These are phyloP conservation scores for Tetrapisispora iriomotensis DNA, from an alignment of 805 yeast species.

Conservation along the genomic window DNA sequence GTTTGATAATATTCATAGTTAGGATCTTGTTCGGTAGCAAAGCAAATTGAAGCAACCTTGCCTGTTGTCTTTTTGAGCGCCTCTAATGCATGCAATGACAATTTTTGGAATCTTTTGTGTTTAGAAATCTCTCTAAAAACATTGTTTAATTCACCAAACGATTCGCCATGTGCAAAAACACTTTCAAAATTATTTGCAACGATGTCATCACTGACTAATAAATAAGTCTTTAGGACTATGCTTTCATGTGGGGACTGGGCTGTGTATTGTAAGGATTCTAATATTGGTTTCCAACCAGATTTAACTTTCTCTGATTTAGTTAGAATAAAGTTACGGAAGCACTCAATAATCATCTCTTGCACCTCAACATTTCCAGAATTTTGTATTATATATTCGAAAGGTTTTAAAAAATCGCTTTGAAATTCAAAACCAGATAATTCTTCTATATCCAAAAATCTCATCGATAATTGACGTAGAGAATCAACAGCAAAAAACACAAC, in stretches of 20 bases:
- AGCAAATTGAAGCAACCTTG: conserved; percentile 42
- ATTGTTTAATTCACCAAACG: conserved; percentile 49
- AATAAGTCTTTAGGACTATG: conserved; percentile 54
- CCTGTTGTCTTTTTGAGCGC: conserved; percentile 54
- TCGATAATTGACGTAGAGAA: conserved; percentile 83
- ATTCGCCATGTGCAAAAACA: conserved; percentile 60
- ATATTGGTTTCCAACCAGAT: conserved; percentile 92
- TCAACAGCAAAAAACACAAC: conserved; percentile 88
- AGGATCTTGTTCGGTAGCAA: conserved; percentile 14
- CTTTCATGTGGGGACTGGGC: conserved; percentile 47
- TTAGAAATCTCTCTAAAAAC: conserved; percentile 77
- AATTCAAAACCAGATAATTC: conserved; percentile 93
- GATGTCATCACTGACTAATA: conserved; percentile 47
- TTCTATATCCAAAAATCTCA: conserved; percentile 86
- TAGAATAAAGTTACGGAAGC: conserved; percentile 74
- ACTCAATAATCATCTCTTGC: conserved; percentile 82
- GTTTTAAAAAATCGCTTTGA: conserved; percentile 86
- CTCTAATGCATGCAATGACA: conserved; percentile 72
- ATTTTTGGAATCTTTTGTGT: conserved; percentile 71
- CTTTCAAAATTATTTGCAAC: conserved; percentile 51
- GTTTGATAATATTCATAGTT: conserved; percentile 12
- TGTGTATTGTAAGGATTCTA: conserved; percentile 66
- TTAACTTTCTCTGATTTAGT: conserved; percentile 64
- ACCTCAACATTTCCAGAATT: conserved; percentile 62
- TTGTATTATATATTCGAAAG: conserved; percentile 70